Evolutionary conservation across 1,284 basidiomycete species (phyloP).

Genomic region (Waitea zeae): DNA sequence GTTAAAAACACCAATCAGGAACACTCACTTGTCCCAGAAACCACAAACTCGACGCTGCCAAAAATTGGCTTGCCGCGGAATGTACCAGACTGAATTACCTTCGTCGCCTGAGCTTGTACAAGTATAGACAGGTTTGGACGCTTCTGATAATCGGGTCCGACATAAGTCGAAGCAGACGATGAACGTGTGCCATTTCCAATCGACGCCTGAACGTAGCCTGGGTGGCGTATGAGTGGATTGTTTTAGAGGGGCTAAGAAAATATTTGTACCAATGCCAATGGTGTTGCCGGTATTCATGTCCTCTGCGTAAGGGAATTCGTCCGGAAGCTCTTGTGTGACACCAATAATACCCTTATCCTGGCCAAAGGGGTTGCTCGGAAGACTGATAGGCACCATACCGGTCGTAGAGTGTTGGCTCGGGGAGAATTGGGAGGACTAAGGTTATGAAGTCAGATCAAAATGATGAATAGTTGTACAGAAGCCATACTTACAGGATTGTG

Average conservation of each 20-base stretch:
- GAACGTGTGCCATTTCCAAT: slow-evolving; percentile 9
- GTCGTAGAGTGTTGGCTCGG: too few relatives aligned
- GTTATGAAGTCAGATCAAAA: too few relatives aligned
- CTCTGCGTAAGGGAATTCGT: slow-evolving; percentile 14
- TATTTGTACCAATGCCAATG: slow-evolving; percentile 17
- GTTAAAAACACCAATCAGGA: slow-evolving; percentile 6
- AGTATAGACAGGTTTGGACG: slow-evolving; percentile 14
- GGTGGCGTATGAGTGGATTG: too few relatives aligned
- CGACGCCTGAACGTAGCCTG: slow-evolving; percentile 11
- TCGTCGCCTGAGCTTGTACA: slow-evolving; percentile 13
- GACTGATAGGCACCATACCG: too few relatives aligned
- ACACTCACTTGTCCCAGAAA: slow-evolving; percentile 7
- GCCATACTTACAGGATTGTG: too few relatives aligned
- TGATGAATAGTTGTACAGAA: too few relatives aligned
- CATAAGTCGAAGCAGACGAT: slow-evolving; percentile 11
- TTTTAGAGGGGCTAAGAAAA: too few relatives aligned
- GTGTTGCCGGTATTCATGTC: slow-evolving; percentile 18
- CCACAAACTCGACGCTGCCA: slow-evolving; percentile 3
- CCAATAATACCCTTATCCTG: too few relatives aligned
- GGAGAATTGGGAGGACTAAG: too few relatives aligned
- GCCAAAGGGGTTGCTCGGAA: too few relatives aligned
- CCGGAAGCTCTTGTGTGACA: too few relatives aligned
- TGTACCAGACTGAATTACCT: slow-evolving; percentile 7
- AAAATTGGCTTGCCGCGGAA: slow-evolving; percentile 13
- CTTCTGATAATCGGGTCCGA: slow-evolving; percentile 5